Evolutionary conservation across 1,284 basidiomycete genomes (phyloP).

Genomic region (Austroboletus rostrupii): DNA sequence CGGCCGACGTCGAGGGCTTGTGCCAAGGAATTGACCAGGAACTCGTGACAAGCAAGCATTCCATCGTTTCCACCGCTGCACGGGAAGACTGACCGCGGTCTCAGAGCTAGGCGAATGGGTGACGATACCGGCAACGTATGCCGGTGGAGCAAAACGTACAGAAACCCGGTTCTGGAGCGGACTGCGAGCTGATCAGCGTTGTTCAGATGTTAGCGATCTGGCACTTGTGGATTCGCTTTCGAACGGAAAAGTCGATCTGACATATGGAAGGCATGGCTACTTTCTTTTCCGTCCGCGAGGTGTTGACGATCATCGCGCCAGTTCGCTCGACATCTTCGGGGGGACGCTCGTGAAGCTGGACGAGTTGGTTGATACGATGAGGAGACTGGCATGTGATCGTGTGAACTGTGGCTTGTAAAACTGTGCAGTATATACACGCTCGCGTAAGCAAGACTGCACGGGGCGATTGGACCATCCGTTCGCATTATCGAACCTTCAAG

Average conservation of each 20-base stretch:
- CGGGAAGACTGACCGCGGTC: slow-evolving; percentile 9
- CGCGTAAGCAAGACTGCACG: slow-evolving; percentile 22
- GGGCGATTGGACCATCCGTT: slow-evolving; percentile 1
- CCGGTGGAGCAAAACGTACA: slow-evolving; percentile 88
- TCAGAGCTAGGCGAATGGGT: slow-evolving; percentile 91
- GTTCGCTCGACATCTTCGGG: slow-evolving; percentile 82
- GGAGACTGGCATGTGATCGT: slow-evolving; percentile 12
- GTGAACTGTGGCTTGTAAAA: slow-evolving; percentile 35
- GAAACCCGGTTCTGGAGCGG: not conserved
- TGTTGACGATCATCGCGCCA: slow-evolving; percentile 25
- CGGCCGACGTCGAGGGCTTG: slow-evolving; percentile 96
- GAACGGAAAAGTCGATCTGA: slow-evolving; percentile 86
- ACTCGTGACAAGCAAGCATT: slow-evolving; percentile 71
- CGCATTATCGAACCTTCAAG: slow-evolving; percentile 35
- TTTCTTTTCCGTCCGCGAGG: not conserved
- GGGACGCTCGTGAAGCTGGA: slow-evolving; percentile 70
- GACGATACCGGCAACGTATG: slow-evolving; percentile 90
- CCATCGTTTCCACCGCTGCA: not conserved
- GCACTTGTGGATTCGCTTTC: slow-evolving; percentile 81
- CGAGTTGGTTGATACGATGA: slow-evolving; percentile 49
- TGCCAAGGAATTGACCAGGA: slow-evolving; percentile 96
- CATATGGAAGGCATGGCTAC: slow-evolving; percentile 80
- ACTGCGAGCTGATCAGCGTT: slow-evolving; percentile 7
- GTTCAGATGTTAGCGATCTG: slow-evolving; percentile 78
- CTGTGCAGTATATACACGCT: slow-evolving; percentile 31